A percentile compares a stretch with the other conserved stretches of the same genome.
phyloP scores from a whole-genome alignment of 2,329 filamentous ascomycete species.

The Neopestalotiopsis sp. region DNA sequence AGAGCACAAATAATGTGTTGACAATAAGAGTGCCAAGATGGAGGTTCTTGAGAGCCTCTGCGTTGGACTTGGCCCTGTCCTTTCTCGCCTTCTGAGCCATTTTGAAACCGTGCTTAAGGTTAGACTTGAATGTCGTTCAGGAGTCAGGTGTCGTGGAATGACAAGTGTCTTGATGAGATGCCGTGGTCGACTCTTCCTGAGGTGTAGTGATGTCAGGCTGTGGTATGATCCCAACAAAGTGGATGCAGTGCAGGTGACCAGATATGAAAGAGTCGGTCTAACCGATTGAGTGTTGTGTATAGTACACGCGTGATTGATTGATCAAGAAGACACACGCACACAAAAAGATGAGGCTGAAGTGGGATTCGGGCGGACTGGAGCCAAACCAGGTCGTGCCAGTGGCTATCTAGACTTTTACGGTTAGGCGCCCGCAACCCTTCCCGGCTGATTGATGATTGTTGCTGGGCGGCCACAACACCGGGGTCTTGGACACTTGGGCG shows the following conservation, averaged over 20 bases:
- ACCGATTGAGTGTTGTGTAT: not conserved
- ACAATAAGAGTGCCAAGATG: constrained; percentile 77
- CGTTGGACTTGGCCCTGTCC: constrained; percentile 78
- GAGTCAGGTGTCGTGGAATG: not conserved
- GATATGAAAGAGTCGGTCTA: not conserved
- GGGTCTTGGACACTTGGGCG: constrained; percentile 24
- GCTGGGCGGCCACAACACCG: constrained; percentile 41
- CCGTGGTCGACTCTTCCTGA: not conserved
- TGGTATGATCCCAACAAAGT: not conserved
- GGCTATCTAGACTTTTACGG: constrained; percentile 12
- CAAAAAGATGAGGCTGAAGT: constrained; percentile 11
- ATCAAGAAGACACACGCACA: not conserved
- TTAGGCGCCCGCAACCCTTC: constrained; percentile 29
- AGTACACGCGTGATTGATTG: not conserved
- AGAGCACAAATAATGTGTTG: constrained; percentile 76
- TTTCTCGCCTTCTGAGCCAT: constrained; percentile 71
- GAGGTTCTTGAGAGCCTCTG: constrained; percentile 77
- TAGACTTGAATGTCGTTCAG: not conserved
- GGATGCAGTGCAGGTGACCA: not conserved
- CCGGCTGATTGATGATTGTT: constrained; percentile 22
- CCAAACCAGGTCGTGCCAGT: not conserved
- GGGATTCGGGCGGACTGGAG: not conserved
- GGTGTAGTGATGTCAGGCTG: not conserved
- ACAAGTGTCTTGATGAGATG: not conserved
- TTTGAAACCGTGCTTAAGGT: constrained; percentile 14